A percentile compares a stretch with the other conserved stretches of the same genome.
Evolutionary conservation across 441 rosid species (phyloP).

Genomic region (Adansonia grandidieri): DNA sequence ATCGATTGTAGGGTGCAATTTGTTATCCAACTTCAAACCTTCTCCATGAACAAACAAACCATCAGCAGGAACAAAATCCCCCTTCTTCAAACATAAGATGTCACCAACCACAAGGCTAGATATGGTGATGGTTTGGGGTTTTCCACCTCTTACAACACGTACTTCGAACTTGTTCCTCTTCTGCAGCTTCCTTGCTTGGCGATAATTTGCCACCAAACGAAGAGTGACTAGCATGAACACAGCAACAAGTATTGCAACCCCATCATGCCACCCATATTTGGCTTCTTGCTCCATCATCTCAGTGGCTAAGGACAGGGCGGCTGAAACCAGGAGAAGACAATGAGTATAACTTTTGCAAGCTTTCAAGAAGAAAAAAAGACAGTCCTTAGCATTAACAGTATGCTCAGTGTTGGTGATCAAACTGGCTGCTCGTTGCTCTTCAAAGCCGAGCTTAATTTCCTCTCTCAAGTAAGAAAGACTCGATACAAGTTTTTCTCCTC

Average conservation of each 20-base stretch:
- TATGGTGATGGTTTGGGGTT: neutral
- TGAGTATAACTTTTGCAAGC: neutral
- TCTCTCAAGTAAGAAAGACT: neutral
- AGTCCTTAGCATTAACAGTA: neutral
- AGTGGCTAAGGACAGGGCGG: neutral
- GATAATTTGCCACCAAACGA: neutral
- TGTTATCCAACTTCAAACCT: neutral
- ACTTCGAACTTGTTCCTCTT: neutral
- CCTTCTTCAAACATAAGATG: neutral
- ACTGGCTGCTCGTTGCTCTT: neutral
- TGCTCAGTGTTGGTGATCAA: neutral
- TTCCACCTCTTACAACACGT: neutral
- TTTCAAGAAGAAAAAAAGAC: neutral
- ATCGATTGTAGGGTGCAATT: neutral
- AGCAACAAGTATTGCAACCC: neutral
- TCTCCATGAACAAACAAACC: neutral
- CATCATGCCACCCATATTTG: slow-evolving; percentile 2
- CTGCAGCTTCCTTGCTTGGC: neutral
- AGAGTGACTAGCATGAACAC: neutral
- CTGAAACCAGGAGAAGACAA: neutral
- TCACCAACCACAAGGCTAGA: neutral
- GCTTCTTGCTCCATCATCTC: neutral
- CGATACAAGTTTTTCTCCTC: neutral
- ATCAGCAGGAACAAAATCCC: neutral
- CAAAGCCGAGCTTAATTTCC: neutral